Conservation (phyloP, 352 stramenopile species). For the Globisporangium okanoganense region DNA sequence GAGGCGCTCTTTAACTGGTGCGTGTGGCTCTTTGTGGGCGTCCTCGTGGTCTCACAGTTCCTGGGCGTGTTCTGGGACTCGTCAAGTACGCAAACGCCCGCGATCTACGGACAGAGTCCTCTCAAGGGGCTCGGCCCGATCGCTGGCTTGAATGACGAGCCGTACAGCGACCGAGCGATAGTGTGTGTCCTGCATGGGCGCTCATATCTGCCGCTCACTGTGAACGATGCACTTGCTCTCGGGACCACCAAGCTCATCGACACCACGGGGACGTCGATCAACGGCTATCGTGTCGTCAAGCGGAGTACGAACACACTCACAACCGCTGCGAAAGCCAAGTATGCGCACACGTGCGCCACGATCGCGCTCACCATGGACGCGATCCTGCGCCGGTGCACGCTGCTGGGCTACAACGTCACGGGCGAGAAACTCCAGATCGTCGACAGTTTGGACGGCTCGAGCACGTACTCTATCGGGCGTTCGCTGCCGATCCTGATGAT, state of each 20-base stretch:
- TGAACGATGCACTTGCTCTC: conserved; percentile 27
- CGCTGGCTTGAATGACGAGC: conserved; percentile 29
- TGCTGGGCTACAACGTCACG: conserved; percentile 26
- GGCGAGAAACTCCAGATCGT: conserved; percentile 22
- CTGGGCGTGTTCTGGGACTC: background rate
- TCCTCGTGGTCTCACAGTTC: conserved; percentile 4
- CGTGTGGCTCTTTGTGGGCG: background rate
- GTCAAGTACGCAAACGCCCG: background rate
- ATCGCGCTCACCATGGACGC: conserved; percentile 21
- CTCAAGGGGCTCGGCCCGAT: conserved; percentile 1
- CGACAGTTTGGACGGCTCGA: conserved; percentile 11
- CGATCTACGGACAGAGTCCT: conserved; percentile 1
- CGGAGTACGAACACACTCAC: background rate
- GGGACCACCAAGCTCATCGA: conserved; percentile 1
- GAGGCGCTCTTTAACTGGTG: background rate
- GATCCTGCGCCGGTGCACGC: conserved; percentile 15
- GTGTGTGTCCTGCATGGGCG: conserved; percentile 38
- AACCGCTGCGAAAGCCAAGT: background rate
- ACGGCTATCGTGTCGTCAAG: conserved; percentile 14
- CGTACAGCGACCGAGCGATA: conserved; percentile 38
- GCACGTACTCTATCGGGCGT: background rate
- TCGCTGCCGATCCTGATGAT: conserved; percentile 17
- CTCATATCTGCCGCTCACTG: conserved; percentile 31
- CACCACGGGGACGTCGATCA: conserved; percentile 4
- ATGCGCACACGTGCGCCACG: conserved; percentile 8